phyloP scores from a whole-genome alignment of 2,329 filamentous ascomycete species.

The Cytospora chrysosperma region DNA sequence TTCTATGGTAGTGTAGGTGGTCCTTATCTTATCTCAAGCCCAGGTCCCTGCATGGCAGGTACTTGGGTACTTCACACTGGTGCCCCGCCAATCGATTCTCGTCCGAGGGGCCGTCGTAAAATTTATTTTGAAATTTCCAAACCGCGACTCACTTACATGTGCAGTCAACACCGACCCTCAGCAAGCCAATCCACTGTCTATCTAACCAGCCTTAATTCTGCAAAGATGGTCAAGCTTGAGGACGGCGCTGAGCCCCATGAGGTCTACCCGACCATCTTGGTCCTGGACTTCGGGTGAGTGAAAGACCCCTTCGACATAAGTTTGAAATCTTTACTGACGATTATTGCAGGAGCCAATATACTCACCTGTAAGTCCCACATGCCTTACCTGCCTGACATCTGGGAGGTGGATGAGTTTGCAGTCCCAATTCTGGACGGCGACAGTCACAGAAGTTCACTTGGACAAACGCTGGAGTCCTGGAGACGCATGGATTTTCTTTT shows the following conservation, averaged over 20 bases:
- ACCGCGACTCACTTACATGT: constrained; percentile 13
- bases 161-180: constrained; percentile 4
- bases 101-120: constrained; percentile 6
- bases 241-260: constrained; percentile 29
- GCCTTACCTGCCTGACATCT: background rate
- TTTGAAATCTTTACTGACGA: background rate
- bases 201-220: background rate
- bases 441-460: background rate
- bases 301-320: constrained; percentile 52
- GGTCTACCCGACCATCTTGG: constrained; percentile 60
- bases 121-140: constrained; percentile 17
- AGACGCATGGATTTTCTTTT: background rate
- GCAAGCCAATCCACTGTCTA: background rate
- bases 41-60: constrained; percentile 13
- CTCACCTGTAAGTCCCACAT: constrained; percentile 22
- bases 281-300: constrained; percentile 67
- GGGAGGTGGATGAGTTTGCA: background rate
- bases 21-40: constrained; percentile 13
- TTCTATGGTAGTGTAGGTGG: too few relatives aligned
- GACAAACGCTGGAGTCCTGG: background rate
- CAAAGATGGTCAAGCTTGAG: constrained; percentile 22
- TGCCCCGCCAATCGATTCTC: constrained; percentile 7
- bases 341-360: constrained; percentile 22
- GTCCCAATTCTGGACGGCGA: background rate
- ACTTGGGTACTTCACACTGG: background rate